Conservation (phyloP, 768 basidiomycete genomes). For the Mycena venus region DNA sequence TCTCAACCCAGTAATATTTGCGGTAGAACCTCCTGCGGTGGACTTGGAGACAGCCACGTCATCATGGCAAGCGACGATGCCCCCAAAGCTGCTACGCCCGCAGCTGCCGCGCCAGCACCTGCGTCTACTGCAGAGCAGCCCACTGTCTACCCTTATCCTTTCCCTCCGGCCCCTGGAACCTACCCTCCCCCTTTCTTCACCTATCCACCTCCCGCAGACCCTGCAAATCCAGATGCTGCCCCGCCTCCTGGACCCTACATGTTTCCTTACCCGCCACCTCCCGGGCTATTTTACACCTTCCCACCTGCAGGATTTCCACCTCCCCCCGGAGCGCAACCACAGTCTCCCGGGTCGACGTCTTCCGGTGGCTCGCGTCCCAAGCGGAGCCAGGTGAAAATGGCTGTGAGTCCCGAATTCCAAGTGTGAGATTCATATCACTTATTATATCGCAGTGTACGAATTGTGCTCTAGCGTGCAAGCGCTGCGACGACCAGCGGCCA, state of each 20-base stretch:
- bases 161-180: conserved; percentile 4
- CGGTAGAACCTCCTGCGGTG: background rate
- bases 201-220: conserved; percentile 23
- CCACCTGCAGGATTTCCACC: conserved; percentile 16
- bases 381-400: conserved; percentile 92
- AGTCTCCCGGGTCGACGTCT: conserved; percentile 34
- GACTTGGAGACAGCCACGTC: background rate
- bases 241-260: conserved; percentile 22
- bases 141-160: conserved; percentile 24
- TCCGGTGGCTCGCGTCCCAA: conserved; percentile 70
- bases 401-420: conserved; percentile 52
- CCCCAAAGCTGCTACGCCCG: conserved; percentile 12
- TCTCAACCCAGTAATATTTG: background rate
- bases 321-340: background rate
- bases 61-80: conserved; percentile 16
- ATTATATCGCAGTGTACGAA: conserved; percentile 74
- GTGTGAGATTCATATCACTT: background rate
- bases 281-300: conserved; percentile 24
- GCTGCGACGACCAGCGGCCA: conserved; percentile 89
- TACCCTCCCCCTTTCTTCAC: conserved; percentile 30
- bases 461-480: conserved; percentile 90
- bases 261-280: conserved; percentile 28
- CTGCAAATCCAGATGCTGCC: conserved; percentile 15
- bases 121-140: conserved; percentile 13
- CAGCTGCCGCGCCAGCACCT: background rate